phyloP scores from a whole-genome alignment of 1,284 basidiomycete species.

The Hemileccinum hortonii region DNA sequence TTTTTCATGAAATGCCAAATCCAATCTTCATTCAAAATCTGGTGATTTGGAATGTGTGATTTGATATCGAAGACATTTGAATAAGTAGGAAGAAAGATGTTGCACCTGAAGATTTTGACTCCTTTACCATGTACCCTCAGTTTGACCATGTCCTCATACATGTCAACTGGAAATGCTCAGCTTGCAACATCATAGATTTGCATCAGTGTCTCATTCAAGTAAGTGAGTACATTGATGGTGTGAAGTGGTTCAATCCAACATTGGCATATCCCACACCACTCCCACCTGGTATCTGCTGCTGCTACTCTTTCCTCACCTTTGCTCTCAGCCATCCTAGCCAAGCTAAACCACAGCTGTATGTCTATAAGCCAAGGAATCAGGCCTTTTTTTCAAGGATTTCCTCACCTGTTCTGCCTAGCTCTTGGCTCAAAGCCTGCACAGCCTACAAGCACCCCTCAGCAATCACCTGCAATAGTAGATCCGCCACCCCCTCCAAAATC shows the following conservation, averaged over 20 bases:
- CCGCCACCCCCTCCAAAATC: conserved; percentile 6
- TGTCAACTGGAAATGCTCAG: too few species aligned
- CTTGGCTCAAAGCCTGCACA: conserved; percentile 24
- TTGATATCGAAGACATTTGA: too few species aligned
- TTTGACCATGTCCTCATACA: too few species aligned
- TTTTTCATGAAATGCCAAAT: too few species aligned
- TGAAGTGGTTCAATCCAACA: conserved; percentile 55
- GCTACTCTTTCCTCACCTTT: conserved; percentile 69
- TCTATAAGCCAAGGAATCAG: conserved; percentile 57
- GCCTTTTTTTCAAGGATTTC: conserved; percentile 61
- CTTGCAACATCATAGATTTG: too few species aligned
- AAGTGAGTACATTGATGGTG: too few species aligned
- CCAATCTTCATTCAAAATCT: too few species aligned
- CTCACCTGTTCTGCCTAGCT: conserved; percentile 51
- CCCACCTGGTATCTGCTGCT: conserved; percentile 57
- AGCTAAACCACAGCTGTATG: conserved; percentile 29
- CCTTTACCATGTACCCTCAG: too few species aligned
- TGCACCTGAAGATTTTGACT: too few species aligned
- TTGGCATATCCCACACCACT: conserved; percentile 67
- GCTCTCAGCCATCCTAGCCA: conserved; percentile 57
- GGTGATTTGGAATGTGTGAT: too few species aligned
- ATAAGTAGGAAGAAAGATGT: too few species aligned
- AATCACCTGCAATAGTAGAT: conserved; percentile 15
- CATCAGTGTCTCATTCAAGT: too few species aligned
- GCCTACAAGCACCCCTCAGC: conserved; percentile 16